These are phyloP conservation scores for Batkoa obscura DNA, from an alignment of 371 early-diverging fungal species.

Conservation along the genomic window DNA sequence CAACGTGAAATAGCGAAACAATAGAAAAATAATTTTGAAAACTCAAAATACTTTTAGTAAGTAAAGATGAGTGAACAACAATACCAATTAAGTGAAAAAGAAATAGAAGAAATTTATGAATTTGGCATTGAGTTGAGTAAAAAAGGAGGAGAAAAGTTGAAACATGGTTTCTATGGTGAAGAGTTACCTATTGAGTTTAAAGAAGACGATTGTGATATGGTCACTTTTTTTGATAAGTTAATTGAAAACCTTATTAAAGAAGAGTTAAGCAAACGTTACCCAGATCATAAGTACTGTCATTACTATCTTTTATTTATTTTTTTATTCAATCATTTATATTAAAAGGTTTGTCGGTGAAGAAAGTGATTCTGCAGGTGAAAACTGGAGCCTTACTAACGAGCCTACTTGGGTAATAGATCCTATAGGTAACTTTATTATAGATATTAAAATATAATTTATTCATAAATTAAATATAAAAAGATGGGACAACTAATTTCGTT, in stretches of 20 bases:
- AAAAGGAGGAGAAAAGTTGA: too few species aligned
- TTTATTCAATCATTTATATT: neutral
- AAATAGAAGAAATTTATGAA: too few species aligned
- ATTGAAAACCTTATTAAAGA: conserved; percentile 52
- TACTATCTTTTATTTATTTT: neutral
- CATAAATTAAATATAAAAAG: conserved; percentile 12
- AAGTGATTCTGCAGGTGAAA: conserved; percentile 37
- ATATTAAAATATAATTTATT: neutral
- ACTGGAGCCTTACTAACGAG: conserved; percentile 33
- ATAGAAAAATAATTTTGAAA: too few species aligned
- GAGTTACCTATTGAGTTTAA: conserved; percentile 14
- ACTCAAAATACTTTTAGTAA: too few species aligned
- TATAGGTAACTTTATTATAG: conserved; percentile 25
- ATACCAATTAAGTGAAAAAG: too few species aligned
- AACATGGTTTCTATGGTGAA: conserved; percentile 1
- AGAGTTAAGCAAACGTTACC: conserved; percentile 31
- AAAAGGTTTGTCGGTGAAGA: conserved; percentile 72
- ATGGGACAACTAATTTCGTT: conserved; percentile 82
- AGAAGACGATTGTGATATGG: conserved; percentile 59
- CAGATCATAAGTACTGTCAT: conserved; percentile 32
- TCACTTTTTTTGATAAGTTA: conserved; percentile 63
- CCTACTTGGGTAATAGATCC: conserved; percentile 91
- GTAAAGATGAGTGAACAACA: too few species aligned
- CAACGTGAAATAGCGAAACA: too few species aligned
- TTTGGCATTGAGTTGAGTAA: too few species aligned